phyloP scores from a whole-genome alignment of 345 rosid species.

The Citrus glauca region DNA sequence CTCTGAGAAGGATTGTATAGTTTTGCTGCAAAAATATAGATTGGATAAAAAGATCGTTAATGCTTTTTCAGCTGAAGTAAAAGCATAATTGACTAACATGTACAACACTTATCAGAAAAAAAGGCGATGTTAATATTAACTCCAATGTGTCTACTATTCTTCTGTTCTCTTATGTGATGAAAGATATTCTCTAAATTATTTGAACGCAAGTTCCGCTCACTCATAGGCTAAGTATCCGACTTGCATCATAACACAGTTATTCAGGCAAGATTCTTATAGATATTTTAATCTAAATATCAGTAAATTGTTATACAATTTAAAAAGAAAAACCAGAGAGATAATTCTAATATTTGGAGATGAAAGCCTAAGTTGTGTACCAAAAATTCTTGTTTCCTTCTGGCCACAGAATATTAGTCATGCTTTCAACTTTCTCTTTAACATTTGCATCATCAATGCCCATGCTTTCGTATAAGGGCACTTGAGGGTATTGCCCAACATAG shows the following conservation, averaged over 20 bases:
- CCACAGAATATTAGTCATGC: slow-evolving; percentile 33
- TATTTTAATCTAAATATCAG: too few relatives aligned
- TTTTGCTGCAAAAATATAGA: slow-evolving; percentile 27
- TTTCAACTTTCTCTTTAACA: slow-evolving; percentile 27
- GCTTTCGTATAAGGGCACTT: slow-evolving; percentile 55
- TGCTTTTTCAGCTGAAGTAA: background rate
- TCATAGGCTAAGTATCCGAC: too few relatives aligned
- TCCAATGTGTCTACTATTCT: too few relatives aligned
- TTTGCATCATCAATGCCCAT: slow-evolving; percentile 55
- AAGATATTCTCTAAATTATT: background rate
- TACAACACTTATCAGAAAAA: background rate
- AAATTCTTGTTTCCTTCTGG: slow-evolving; percentile 52
- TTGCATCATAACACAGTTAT: too few relatives aligned
- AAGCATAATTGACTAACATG: background rate
- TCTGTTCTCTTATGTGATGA: background rate
- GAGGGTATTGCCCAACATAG: slow-evolving; percentile 57
- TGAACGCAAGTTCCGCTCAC: background rate
- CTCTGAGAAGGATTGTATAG: slow-evolving; percentile 26
- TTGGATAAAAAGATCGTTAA: background rate
- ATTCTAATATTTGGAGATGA: too few relatives aligned
- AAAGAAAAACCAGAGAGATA: background rate
- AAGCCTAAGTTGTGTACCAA: slow-evolving; percentile 29
- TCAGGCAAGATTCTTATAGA: too few relatives aligned
- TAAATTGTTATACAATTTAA: too few relatives aligned
- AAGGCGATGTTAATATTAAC: background rate